Evolutionary conservation across 768 basidiomycete species (phyloP), one percentile per base, ranked within the genome.

Genomic region (Rhizopogon rudus): DNA sequence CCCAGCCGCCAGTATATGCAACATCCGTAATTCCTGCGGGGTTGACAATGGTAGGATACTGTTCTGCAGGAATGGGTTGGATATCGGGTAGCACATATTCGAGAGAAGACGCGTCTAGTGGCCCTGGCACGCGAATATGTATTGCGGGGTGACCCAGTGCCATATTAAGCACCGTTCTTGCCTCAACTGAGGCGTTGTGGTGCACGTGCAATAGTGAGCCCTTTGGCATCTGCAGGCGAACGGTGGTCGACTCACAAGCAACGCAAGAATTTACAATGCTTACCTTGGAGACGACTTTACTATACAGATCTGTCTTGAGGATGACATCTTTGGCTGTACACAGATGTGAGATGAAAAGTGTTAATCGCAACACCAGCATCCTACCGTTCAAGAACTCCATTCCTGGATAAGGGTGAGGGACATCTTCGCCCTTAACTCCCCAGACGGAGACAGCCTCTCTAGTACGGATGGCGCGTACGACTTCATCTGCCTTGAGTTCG

Each of bases 371-470:
- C 37, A 16, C 45, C 1, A 9, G 31, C 35, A 12, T 35, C 63
- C 35, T 59, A 83, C 86, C 85, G 48, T 84, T 87, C 59, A 88
- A 65, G 60, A 88, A 90, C 58, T 81, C 85, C 86, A 87, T 88
- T 33, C 88, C 88, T 40, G 87, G 86, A 58, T 87, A 88, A 1
- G 81, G 73, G 57, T 87, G 81, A n/a, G 77, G 79, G 40, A 81
- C 69, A 8, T 74, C 75, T 16, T 77, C 71, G 57, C 79, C 70
- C 17, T 82, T 77, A 49, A 67, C 68, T 40, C 65, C 73, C 87
- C 86, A 88, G n/a, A 88, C 67, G 1, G 76, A 73, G 28, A 67
- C 61, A 0, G 77, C 80, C 61, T 89, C 87, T 14, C 60, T 56
- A 0, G 71, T 64, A 40, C 87, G 80, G 52, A 89, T 77, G 25